phyloP scores from a whole-genome alignment of 352 stramenopile genomes.

The Globisporangium nunn region DNA sequence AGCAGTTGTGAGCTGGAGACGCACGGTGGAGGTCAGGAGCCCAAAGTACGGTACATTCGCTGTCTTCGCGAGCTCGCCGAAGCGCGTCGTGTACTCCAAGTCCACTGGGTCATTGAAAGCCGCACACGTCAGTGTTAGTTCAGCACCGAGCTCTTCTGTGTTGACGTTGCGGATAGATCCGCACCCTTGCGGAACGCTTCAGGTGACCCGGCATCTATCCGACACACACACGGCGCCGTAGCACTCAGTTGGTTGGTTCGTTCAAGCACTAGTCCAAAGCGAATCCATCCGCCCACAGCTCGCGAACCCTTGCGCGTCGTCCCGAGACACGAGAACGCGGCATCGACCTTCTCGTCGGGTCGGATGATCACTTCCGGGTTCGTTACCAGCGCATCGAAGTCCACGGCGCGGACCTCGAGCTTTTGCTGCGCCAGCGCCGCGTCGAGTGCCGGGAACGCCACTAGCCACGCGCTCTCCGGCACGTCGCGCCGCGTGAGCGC shows the following conservation, averaged over 20 bases:
- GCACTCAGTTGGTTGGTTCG: too few species aligned
- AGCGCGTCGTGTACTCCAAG: slow-evolving; percentile 60
- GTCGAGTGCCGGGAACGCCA: slow-evolving; percentile 41
- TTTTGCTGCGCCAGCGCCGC: slow-evolving; percentile 29
- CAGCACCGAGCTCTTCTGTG: too few species aligned
- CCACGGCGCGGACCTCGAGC: slow-evolving; percentile 39
- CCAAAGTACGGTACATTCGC: slow-evolving; percentile 52
- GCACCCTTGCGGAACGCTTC: slow-evolving; percentile 66
- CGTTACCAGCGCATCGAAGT: slow-evolving; percentile 47
- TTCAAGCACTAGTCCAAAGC: neutral
- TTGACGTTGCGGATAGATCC: neutral
- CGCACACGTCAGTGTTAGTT: too few species aligned
- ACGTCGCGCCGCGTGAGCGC: slow-evolving; percentile 53
- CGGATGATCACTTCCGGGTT: slow-evolving; percentile 16
- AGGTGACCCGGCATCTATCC: slow-evolving; percentile 38
- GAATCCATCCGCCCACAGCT: neutral
- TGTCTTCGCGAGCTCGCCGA: slow-evolving; percentile 41
- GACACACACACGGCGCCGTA: neutral
- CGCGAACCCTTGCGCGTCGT: slow-evolving; percentile 55
- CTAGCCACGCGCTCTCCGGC: slow-evolving; percentile 27
- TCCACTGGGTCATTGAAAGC: slow-evolving; percentile 31
- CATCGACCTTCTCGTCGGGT: slow-evolving; percentile 36
- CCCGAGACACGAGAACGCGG: slow-evolving; percentile 64
- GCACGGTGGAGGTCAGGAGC: slow-evolving; percentile 50
- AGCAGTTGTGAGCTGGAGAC: slow-evolving; percentile 2